A percentile compares a stretch with the other conserved stretches of the same genome.
Evolutionary conservation across 169 alveolate species (phyloP).

Genomic region (Cryptosporidium canis): DNA sequence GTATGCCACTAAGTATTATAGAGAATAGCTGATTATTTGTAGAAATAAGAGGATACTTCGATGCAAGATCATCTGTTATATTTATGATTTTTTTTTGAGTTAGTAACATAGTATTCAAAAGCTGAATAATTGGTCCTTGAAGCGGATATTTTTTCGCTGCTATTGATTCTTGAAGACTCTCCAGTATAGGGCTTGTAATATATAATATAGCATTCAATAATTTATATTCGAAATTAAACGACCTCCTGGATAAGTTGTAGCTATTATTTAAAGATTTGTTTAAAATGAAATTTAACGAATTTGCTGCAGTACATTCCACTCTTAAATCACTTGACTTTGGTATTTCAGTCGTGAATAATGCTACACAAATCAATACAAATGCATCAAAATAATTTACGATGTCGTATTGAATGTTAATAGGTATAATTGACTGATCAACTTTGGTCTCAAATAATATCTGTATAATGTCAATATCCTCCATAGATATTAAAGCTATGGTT

Average conservation of each 20-base stretch:
- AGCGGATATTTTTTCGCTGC: not conserved
- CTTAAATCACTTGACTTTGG: slow-evolving; percentile 5
- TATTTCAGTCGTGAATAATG: slow-evolving; percentile 1
- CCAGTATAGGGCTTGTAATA: slow-evolving; percentile 8
- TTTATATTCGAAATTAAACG: slow-evolving; percentile 12
- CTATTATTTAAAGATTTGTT: not conserved
- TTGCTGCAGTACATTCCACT: slow-evolving; percentile 21
- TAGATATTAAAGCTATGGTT: slow-evolving; percentile 11
- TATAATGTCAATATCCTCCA: slow-evolving; percentile 52
- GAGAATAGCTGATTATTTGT: slow-evolving; percentile 11
- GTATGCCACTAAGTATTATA: slow-evolving; percentile 10
- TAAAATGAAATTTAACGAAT: slow-evolving; percentile 28
- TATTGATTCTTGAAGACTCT: slow-evolving; percentile 13
- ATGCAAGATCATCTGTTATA: not conserved
- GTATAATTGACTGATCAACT: not conserved
- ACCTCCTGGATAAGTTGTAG: not conserved
- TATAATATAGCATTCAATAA: not conserved
- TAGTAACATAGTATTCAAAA: slow-evolving; percentile 14
- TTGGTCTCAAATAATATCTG: slow-evolving; percentile 23
- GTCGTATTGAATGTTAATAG: not conserved
- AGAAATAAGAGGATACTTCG: not conserved
- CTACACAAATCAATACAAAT: slow-evolving; percentile 8
- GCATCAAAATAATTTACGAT: slow-evolving; percentile 44
- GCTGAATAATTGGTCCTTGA: slow-evolving; percentile 26
- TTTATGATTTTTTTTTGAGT: slow-evolving; percentile 11